These are phyloP conservation scores for Fragosphaeria purpurea DNA, from an alignment of 2,329 filamentous ascomycete genomes.

Conservation along the genomic window DNA sequence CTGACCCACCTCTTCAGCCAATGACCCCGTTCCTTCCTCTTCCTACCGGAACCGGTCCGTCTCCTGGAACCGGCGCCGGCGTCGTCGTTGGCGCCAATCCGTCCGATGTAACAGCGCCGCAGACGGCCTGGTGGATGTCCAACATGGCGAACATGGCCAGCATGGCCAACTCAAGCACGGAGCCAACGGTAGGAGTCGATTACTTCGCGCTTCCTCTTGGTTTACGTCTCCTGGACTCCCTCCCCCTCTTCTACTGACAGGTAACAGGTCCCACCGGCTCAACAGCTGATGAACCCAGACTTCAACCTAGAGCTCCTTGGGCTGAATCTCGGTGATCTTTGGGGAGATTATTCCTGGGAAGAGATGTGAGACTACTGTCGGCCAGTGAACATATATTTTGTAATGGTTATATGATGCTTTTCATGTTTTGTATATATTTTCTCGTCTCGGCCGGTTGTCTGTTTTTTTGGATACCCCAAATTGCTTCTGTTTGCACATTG, in stretches of 20 bases:
- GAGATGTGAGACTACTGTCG: slow-evolving; percentile 5
- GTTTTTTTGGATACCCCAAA: too few relatives aligned
- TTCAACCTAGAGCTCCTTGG: slow-evolving; percentile 15
- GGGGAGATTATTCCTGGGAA: slow-evolving; percentile 17
- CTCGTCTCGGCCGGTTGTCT: not conserved
- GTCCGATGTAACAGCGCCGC: slow-evolving; percentile 8
- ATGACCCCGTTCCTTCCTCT: slow-evolving; percentile 11
- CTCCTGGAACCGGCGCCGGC: not conserved
- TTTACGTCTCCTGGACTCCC: not conserved
- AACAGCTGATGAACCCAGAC: slow-evolving; percentile 11
- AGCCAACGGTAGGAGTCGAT: slow-evolving; percentile 3
- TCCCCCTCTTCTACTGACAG: not conserved
- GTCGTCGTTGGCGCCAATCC: slow-evolving; percentile 2
- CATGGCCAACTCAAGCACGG: slow-evolving; percentile 10
- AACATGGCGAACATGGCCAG: slow-evolving; percentile 15
- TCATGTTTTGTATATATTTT: not conserved
- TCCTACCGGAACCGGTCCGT: slow-evolving; percentile 7
- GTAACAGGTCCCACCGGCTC: slow-evolving; percentile 6
- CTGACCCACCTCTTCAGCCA: slow-evolving; percentile 5
- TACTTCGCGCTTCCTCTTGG: not conserved
- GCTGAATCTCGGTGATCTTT: slow-evolving; percentile 16
- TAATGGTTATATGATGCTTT: not conserved
- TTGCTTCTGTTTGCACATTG: too few relatives aligned
- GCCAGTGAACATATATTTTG: not conserved
- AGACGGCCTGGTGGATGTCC: slow-evolving; percentile 19